Evolutionary conservation across 371 early-diverging fungal species (phyloP), one percentile per base, ranked within the genome.

Genomic region (Fennellomyces sp.): DNA sequence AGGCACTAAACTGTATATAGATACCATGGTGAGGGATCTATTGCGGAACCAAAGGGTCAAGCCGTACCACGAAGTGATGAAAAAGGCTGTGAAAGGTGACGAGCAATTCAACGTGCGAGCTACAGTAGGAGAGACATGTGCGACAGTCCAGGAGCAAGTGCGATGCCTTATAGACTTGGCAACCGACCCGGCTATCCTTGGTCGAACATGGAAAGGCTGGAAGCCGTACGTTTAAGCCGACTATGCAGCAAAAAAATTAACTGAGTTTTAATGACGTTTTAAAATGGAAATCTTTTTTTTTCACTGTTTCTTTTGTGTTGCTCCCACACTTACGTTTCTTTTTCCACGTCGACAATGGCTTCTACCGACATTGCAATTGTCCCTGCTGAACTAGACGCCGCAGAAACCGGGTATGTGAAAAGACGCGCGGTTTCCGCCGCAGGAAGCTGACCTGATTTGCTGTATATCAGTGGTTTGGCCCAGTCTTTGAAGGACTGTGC

Each of bases 401-500:
- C 45, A 23, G 21, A 45, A 45, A 45, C 1, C 19, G n/a, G 45
- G 45, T 45, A 45, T 45, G 45, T 45, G 21, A 17, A 45, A 45
- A 23, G 45, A 33, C 8, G 35, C 35, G 35, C 35, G 6, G 13
- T 33, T 13, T 33, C 5, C 19, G n/a, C 5, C 45, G 7, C 17
- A 39, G n/a, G 23, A 23, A 36, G 4, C 35, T 52, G 19, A 19
- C 8, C 23, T 52, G 23, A 33, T 23, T 26, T 52, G 19, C 35
- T 13, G 10, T 23, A 15, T 19, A 15, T 4, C 28, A 54, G 55
- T 35, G 55, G 55, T 23, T 12, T 54, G 26, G 27, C 68, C 8
- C 87, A 84, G 60, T 87, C 89, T 41, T 80, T 85, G 56, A 90
- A 89, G 72, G 93, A 92, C 75, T 90, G 88, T 69, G 61, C 82